These are phyloP conservation scores for Alternaria sp. DNA, from an alignment of 2,329 filamentous ascomycete genomes.

Conservation along the genomic window DNA sequence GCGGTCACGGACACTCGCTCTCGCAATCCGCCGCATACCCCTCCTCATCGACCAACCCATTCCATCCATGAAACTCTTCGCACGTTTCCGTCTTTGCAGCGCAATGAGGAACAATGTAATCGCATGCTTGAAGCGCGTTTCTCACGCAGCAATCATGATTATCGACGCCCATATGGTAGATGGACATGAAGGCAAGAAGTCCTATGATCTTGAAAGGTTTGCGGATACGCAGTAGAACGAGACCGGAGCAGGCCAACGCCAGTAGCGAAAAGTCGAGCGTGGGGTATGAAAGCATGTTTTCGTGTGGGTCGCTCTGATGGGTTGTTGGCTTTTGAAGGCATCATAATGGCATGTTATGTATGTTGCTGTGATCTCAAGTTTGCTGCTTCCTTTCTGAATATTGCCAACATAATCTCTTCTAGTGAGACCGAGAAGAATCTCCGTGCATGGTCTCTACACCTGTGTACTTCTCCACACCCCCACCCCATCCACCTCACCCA, in stretches of 20 bases:
- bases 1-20: no score
- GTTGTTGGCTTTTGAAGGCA: neutral
- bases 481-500: neutral
- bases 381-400: neutral
- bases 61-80: neutral
- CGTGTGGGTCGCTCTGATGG: neutral
- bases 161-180: neutral
- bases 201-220: neutral
- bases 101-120: neutral
- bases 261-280: neutral
- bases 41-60: neutral
- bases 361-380: fast-evolving
- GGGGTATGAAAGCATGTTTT: neutral
- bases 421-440: neutral
- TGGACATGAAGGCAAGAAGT: neutral
- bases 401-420: neutral
- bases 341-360: neutral
- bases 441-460: no score
- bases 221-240: neutral
- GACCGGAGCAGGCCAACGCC: neutral
- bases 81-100: neutral
- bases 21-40: neutral
- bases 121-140: neutral
- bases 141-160: neutral
- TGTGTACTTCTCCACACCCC: no score